These are phyloP conservation scores for Microdochium trichocladiopsis DNA, from an alignment of 2,329 filamentous ascomycete species.

Conservation along the genomic window DNA sequence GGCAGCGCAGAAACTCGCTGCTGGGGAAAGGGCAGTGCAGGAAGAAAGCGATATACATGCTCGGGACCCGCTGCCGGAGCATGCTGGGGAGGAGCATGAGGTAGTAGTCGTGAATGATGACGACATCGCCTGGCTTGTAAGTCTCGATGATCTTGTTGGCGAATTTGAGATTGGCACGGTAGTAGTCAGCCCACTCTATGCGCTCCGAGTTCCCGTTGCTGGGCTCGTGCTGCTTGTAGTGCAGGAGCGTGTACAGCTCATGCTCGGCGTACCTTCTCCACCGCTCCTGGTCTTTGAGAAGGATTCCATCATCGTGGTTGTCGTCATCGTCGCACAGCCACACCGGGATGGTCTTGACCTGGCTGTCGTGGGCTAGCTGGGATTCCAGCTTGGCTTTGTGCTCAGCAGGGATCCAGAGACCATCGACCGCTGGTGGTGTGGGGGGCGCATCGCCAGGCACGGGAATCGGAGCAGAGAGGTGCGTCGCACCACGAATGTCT, in stretches of 20 bases:
- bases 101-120: constrained; percentile 93
- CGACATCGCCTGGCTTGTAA: constrained; percentile 88
- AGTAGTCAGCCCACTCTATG: constrained; percentile 86
- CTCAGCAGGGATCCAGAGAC: constrained; percentile 60
- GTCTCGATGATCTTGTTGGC: constrained; percentile 81
- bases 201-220: constrained; percentile 77
- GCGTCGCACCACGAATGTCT: constrained; percentile 54
- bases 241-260: constrained; percentile 86
- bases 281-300: constrained; percentile 72
- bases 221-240: constrained; percentile 93
- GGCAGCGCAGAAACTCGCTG: constrained; percentile 87
- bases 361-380: constrained; percentile 64
- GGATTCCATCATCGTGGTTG: constrained; percentile 57
- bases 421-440: constrained; percentile 56
- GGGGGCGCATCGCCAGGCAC: constrained; percentile 54
- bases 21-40: constrained; percentile 92
- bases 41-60: constrained; percentile 93
- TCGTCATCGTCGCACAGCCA: constrained; percentile 80
- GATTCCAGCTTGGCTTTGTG: constrained; percentile 69
- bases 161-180: constrained; percentile 86
- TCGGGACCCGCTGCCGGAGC: constrained; percentile 75
- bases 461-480: constrained; percentile 73
- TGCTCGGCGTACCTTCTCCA: constrained; percentile 91
- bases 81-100: constrained; percentile 84
- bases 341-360: constrained; percentile 76